A percentile compares a stretch with the other conserved stretches of the same genome.
phyloP scores from a whole-genome alignment of 495 filamentous ascomycete species.

The Annulohypoxylon stygium region DNA sequence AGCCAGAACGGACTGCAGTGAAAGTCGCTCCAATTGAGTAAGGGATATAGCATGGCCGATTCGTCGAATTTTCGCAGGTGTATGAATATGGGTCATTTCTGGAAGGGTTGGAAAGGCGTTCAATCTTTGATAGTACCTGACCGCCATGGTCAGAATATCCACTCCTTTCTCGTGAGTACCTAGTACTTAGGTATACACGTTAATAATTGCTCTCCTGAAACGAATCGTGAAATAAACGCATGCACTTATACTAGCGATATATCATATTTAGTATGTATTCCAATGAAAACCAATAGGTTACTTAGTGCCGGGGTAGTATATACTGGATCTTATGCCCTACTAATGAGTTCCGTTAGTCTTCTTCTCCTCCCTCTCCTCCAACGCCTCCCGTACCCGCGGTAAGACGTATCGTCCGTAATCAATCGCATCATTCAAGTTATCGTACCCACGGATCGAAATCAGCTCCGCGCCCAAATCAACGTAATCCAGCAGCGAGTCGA shows the following conservation, averaged over 20 bases:
- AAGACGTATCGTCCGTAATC: conserved; percentile 66
- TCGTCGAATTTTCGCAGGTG: background rate
- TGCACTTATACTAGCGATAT: background rate
- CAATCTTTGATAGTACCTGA: background rate
- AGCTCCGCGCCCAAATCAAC: conserved; percentile 65
- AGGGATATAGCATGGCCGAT: no score
- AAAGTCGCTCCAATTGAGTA: conserved; percentile 7
- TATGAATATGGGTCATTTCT: background rate
- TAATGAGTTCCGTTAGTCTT: conserved; percentile 33
- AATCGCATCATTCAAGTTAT: conserved; percentile 67
- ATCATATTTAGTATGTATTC: background rate
- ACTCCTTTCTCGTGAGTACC: conserved; percentile 1
- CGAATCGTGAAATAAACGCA: background rate
- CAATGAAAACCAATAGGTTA: background rate
- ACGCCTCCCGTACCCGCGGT: conserved; percentile 58
- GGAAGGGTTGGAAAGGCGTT: background rate
- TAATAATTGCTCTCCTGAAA: background rate
- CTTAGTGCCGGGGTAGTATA: background rate
- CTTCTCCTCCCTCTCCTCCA: conserved; percentile 51
- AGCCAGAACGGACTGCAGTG: conserved; percentile 1
- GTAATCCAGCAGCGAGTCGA: conserved; percentile 66
- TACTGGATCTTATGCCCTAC: background rate
- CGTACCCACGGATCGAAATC: conserved; percentile 68
- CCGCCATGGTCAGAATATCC: background rate
- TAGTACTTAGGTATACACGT: no score